phyloP scores from a whole-genome alignment of 345 rosid species.

The Citrus mangshanensis region DNA sequence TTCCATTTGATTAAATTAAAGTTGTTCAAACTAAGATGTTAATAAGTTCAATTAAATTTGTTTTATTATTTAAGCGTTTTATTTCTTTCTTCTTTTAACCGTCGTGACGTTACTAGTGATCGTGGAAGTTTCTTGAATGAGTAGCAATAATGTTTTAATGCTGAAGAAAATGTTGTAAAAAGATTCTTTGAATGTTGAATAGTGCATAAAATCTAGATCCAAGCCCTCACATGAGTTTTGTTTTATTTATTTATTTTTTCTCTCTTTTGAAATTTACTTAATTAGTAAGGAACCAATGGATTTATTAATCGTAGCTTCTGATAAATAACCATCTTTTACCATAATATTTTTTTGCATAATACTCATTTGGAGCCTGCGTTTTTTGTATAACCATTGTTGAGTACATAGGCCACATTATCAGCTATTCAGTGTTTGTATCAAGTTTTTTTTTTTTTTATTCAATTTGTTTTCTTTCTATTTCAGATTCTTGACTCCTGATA shows the following conservation, averaged over 20 bases:
- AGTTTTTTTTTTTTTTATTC: slow-evolving; percentile 12
- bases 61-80: neutral
- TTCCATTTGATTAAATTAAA: neutral
- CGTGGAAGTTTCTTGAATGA: slow-evolving; percentile 14
- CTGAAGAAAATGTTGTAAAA: neutral
- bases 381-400: neutral
- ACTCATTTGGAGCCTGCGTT: neutral
- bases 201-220: neutral
- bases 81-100: neutral
- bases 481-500: slow-evolving; percentile 21
- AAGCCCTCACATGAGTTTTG: neutral
- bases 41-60: neutral
- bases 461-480: neutral
- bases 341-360: neutral
- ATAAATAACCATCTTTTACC: neutral
- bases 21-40: neutral
- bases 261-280: neutral
- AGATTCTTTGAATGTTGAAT: slow-evolving; percentile 11
- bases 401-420: neutral
- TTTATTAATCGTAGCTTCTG: neutral
- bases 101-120: neutral
- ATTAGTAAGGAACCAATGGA: neutral
- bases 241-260: neutral
- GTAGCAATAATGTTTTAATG: slow-evolving; percentile 20
- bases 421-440: neutral